Evolutionary conservation across 495 filamentous ascomycete genomes (phyloP), one percentile per base, ranked within the genome.

Genomic region (Aspergillus ostianus): DNA sequence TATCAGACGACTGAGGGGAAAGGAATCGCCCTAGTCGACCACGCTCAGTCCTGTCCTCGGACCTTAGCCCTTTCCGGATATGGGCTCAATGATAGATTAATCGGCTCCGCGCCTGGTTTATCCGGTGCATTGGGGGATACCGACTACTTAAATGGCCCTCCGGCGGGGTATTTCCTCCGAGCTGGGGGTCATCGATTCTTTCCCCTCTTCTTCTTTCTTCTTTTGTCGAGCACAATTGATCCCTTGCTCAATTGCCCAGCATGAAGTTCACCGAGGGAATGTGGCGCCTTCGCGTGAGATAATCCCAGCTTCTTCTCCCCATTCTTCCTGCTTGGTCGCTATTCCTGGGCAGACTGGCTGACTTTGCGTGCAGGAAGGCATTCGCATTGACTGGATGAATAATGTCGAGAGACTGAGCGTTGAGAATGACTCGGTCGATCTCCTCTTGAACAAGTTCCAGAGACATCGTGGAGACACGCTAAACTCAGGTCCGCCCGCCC

Each of bases 381-480:
- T 75, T 41, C 64, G 60, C n/a, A 79, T 79, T 46, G 74, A 78
- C 56, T 79, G 74, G 76, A 77, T 77, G 75, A 76, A 69, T 67
- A 79, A 79, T 58, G 73, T 79, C n/a, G 76, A 79, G 60, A 64
- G 76, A 59, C 49, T 76, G 47, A 55, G 59, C 13, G 54, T 75
- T 23, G 65, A 77, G 51, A 62, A 70, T 9, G 70, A 79, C 30
- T 61, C 65, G 0, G 76, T 75, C n/a, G 62, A 74, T 54, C 55
- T 79, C 21, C 60, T 77, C 20, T 47, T 79, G 55, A 79, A 79
- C 58, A 79, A 79, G 54, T 59, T 69, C 50, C 76, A 77, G 65
- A 65, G 71, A 53, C 71, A 74, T 50, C 77, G 85, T 51, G 81
- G 81, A 23, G 83, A 87, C 64, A 84, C 83, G 4, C 55, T 88